These are phyloP conservation scores for Pichia phayaonensis DNA, from an alignment of 805 yeast genomes.

Conservation along the genomic window DNA sequence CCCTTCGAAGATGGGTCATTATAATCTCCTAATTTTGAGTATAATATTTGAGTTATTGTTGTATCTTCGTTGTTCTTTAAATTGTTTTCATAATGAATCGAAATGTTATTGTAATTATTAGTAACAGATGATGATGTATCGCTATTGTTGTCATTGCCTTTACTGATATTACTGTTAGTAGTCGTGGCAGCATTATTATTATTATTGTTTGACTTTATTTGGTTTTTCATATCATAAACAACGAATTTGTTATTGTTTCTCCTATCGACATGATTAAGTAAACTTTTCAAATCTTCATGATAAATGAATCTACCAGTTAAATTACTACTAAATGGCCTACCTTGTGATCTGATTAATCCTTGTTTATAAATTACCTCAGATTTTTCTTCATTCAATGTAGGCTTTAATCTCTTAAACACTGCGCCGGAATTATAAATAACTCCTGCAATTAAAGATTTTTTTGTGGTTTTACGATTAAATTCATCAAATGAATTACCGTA, in stretches of 20 bases:
- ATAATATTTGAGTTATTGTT: neutral
- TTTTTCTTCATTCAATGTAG: constrained; percentile 5
- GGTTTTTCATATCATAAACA: constrained; percentile 14
- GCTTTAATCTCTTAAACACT: constrained; percentile 20
- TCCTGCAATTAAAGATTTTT: constrained; percentile 20
- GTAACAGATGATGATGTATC: neutral
- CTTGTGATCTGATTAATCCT: constrained; percentile 22
- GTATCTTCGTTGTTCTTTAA: neutral
- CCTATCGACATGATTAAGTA: constrained; percentile 22
- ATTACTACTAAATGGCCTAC: constrained; percentile 29
- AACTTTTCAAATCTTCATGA: constrained; percentile 20
- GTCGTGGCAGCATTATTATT: neutral
- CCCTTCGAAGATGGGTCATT: no score
- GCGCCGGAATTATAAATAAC: constrained; percentile 21
- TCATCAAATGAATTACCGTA: neutral
- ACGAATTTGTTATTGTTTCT: constrained; percentile 15
- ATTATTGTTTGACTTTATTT: neutral
- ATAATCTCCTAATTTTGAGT: neutral
- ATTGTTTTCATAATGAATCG: neutral
- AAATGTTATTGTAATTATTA: neutral
- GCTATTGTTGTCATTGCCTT: neutral
- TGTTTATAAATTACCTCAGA: constrained; percentile 3
- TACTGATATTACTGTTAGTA: no score
- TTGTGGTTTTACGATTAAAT: neutral
- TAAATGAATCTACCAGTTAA: constrained; percentile 24